Conservation (phyloP, 2,329 filamentous ascomycete genomes). For the Drechslera avenae region DNA sequence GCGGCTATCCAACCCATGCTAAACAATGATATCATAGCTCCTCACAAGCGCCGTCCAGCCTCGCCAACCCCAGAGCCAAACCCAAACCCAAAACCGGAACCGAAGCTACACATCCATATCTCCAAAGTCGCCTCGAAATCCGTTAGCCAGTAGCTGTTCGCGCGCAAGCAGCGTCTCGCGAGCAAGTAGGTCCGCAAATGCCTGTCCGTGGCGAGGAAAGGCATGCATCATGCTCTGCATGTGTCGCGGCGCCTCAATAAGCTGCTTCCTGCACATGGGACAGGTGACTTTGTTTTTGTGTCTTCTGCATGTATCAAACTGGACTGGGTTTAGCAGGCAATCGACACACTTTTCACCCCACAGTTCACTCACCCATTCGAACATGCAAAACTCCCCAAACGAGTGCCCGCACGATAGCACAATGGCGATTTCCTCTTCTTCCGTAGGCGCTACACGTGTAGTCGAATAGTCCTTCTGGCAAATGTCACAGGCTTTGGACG, state of each 20-base stretch:
- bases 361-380: slow-evolving; percentile 34
- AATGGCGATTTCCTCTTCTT: slow-evolving; percentile 43
- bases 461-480: slow-evolving; percentile 45
- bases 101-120: slow-evolving; percentile 5
- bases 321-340: slow-evolving; percentile 1
- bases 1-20: slow-evolving; percentile 9
- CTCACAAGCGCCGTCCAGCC: not conserved
- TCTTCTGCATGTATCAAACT: slow-evolving; percentile 39
- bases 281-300: slow-evolving; percentile 48
- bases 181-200: slow-evolving; percentile 25
- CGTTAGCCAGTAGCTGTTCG: slow-evolving; percentile 24
- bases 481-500: slow-evolving; percentile 40
- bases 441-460: slow-evolving; percentile 31
- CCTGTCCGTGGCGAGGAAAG: slow-evolving; percentile 14
- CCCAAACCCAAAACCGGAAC: not conserved
- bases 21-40: slow-evolving; percentile 25
- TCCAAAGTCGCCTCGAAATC: slow-evolving; percentile 26
- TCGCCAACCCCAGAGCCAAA: not conserved
- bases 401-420: slow-evolving; percentile 43
- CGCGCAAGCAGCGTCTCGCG: slow-evolving; percentile 24
- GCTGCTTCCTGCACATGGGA: slow-evolving; percentile 45
- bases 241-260: slow-evolving; percentile 32
- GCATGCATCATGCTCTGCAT: slow-evolving; percentile 14
- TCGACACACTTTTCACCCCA: not conserved
- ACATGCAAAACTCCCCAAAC: slow-evolving; percentile 46